phyloP scores from a whole-genome alignment of 2,329 filamentous ascomycete genomes.

The Fusarium gaditjirri region DNA sequence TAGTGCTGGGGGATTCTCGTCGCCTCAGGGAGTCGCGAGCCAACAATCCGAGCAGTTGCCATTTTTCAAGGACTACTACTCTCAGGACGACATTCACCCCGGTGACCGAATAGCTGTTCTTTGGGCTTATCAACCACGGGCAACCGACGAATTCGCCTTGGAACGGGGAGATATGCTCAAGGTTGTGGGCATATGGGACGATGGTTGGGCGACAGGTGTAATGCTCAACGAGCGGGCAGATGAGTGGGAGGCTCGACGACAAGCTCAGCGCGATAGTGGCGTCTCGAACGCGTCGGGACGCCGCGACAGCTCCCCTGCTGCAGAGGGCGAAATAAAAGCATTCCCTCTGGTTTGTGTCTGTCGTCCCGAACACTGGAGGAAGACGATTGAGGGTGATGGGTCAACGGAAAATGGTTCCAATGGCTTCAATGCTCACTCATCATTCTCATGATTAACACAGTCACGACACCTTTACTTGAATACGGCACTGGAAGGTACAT shows the following conservation, averaged over 20 bases:
- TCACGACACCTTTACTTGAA: slow-evolving; percentile 44
- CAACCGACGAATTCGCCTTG: slow-evolving; percentile 90
- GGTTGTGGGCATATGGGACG: slow-evolving; percentile 98
- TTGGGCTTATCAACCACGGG: slow-evolving; percentile 97
- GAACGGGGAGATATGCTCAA: slow-evolving; percentile 98
- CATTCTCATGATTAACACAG: slow-evolving; percentile 43
- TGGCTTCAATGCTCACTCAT: slow-evolving; percentile 40
- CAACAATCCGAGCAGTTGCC: slow-evolving; percentile 95
- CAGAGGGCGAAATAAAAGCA: slow-evolving; percentile 88
- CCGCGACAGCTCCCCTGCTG: slow-evolving; percentile 70
- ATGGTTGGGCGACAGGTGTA: slow-evolving; percentile 97
- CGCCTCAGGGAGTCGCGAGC: slow-evolving; percentile 82
- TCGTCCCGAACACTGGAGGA: slow-evolving; percentile 93
- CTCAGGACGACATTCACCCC: slow-evolving; percentile 92
- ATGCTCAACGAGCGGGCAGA: slow-evolving; percentile 85
- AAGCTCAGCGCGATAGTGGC: slow-evolving; percentile 89
- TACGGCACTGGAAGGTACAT: slow-evolving; percentile 39
- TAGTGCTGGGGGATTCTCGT: slow-evolving; percentile 80
- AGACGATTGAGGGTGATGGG: slow-evolving; percentile 91
- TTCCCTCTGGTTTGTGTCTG: slow-evolving; percentile 98
- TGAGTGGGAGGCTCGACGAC: slow-evolving; percentile 83
- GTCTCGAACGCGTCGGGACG: slow-evolving; percentile 82
- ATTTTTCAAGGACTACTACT: slow-evolving; percentile 99
- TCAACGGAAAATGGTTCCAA: slow-evolving; percentile 72
- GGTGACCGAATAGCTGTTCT: slow-evolving; percentile 90